phyloP scores from a whole-genome alignment of 164 flowering plant genomes.

The Vitis riparia region DNA sequence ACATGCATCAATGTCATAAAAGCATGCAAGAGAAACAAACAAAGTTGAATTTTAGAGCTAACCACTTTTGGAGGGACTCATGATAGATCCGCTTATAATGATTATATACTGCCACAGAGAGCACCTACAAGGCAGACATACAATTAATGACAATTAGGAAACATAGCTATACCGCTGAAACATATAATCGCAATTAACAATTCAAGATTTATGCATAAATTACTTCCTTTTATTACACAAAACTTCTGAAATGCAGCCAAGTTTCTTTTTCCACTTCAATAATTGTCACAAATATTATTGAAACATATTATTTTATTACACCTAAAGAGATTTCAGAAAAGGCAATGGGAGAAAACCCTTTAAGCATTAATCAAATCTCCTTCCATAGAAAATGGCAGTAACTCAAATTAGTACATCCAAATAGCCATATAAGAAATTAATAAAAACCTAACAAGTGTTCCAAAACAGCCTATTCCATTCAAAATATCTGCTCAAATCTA shows the following conservation, averaged over 20 bases:
- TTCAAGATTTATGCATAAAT: neutral
- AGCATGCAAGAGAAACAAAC: neutral
- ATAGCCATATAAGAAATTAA: too few relatives aligned
- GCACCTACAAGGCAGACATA: slow-evolving; percentile 57
- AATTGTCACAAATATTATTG: neutral
- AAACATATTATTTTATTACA: neutral
- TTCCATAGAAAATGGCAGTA: too few relatives aligned
- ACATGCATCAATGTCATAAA: neutral
- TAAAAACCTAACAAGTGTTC: too few relatives aligned
- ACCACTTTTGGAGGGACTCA: slow-evolving; percentile 54
- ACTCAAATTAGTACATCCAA: too few relatives aligned
- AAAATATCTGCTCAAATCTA: too few relatives aligned
- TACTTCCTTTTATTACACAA: neutral
- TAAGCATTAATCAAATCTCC: too few relatives aligned
- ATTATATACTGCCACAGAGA: slow-evolving; percentile 96
- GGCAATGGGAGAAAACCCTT: too few relatives aligned
- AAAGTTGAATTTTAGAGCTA: slow-evolving; percentile 14
- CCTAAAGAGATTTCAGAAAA: too few relatives aligned
- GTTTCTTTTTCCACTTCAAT: neutral
- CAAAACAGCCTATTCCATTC: too few relatives aligned
- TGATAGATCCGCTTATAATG: slow-evolving; percentile 85
- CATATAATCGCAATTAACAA: neutral
- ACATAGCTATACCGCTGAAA: neutral
- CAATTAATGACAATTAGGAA: neutral
- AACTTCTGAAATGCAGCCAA: neutral